Conservation (phyloP, 805 yeast species). For the Yamadazyma akitaensis region DNA sequence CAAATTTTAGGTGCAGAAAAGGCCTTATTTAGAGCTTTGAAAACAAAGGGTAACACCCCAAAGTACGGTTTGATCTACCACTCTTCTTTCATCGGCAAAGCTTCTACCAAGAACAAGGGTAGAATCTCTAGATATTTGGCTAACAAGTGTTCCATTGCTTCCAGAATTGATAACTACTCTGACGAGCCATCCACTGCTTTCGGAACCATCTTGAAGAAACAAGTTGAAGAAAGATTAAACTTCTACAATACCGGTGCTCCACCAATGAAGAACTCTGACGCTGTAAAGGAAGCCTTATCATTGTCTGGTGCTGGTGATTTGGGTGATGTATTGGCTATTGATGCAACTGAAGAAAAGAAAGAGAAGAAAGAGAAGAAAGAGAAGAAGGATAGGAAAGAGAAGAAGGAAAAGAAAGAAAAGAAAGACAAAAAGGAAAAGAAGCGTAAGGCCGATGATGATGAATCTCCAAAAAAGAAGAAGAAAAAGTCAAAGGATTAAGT, state of each 20-base stretch:
- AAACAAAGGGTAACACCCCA: slow-evolving; percentile 96
- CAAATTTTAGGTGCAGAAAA: slow-evolving; percentile 97
- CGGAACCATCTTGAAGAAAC: slow-evolving; percentile 88
- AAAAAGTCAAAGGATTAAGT: slow-evolving; percentile 44
- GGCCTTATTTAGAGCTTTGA: slow-evolving; percentile 92
- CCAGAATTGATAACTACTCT: slow-evolving; percentile 96
- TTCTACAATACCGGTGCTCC: slow-evolving; percentile 96
- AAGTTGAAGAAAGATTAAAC: slow-evolving; percentile 95
- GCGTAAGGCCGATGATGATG: slow-evolving; percentile 30
- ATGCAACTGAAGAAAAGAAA: slow-evolving; percentile 19
- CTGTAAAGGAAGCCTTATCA: slow-evolving; percentile 86
- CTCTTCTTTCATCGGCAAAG: slow-evolving; percentile 91
- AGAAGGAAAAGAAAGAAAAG: slow-evolving; percentile 31
- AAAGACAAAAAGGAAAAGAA: slow-evolving; percentile 31
- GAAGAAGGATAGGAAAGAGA: slow-evolving; percentile 30
- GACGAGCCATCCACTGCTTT: slow-evolving; percentile 90
- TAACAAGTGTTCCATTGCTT: slow-evolving; percentile 98
- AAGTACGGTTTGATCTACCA: slow-evolving; percentile 94
- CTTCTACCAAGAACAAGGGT: slow-evolving; percentile 96
- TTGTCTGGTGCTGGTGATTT: slow-evolving; percentile 50
- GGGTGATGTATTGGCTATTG: slow-evolving; percentile 25
- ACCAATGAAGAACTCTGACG: slow-evolving; percentile 94
- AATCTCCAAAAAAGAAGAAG: slow-evolving; percentile 37
- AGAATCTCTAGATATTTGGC: slow-evolving; percentile 98
- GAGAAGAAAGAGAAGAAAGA: slow-evolving; percentile 23